Percentiles rank a stretch among this genome's conserved stretches.
These are phyloP conservation scores for Boletus huronensis DNA, from an alignment of 768 basidiomycete genomes.

Conservation along the genomic window DNA sequence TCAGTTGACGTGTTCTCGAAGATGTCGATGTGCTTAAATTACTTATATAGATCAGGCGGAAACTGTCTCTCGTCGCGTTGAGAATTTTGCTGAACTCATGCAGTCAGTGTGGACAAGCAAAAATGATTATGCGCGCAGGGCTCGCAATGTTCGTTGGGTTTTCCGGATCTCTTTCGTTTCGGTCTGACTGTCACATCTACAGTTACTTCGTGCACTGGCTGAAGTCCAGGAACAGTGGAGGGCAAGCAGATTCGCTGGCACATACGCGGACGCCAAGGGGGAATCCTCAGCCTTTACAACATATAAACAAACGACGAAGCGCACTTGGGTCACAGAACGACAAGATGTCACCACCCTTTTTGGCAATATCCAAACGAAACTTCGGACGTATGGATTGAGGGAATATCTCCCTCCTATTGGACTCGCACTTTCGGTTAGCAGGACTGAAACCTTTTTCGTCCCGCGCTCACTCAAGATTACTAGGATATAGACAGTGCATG, in stretches of 20 bases:
- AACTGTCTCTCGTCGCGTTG: slow-evolving; percentile 88
- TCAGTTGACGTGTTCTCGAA: slow-evolving; percentile 34
- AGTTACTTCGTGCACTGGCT: slow-evolving; percentile 67
- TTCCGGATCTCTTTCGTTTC: not conserved
- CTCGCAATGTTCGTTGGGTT: slow-evolving; percentile 51
- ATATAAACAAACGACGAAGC: slow-evolving; percentile 85
- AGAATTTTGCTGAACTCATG: slow-evolving; percentile 95
- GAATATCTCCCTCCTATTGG: slow-evolving; percentile 80
- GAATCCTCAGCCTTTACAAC: slow-evolving; percentile 67
- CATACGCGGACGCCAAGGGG: slow-evolving; percentile 78
- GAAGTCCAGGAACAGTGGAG: slow-evolving; percentile 71
- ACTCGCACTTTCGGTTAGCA: slow-evolving; percentile 53
- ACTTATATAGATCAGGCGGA: slow-evolving; percentile 77
- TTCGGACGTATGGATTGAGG: slow-evolving; percentile 83
- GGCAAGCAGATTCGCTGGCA: slow-evolving; percentile 60
- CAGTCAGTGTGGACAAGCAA: slow-evolving; percentile 83
- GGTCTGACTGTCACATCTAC: slow-evolving; percentile 8
- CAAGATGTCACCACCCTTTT: slow-evolving; percentile 86
- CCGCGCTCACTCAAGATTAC: slow-evolving; percentile 9
- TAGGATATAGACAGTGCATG: slow-evolving; percentile 77
- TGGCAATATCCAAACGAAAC: slow-evolving; percentile 90
- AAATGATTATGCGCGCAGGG: slow-evolving; percentile 92
- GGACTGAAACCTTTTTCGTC: not conserved
- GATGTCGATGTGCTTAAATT: not conserved
- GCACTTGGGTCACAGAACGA: slow-evolving; percentile 85